Conservation (phyloP, 163 green algal genomes). For the Scenedesmus sp. region DNA sequence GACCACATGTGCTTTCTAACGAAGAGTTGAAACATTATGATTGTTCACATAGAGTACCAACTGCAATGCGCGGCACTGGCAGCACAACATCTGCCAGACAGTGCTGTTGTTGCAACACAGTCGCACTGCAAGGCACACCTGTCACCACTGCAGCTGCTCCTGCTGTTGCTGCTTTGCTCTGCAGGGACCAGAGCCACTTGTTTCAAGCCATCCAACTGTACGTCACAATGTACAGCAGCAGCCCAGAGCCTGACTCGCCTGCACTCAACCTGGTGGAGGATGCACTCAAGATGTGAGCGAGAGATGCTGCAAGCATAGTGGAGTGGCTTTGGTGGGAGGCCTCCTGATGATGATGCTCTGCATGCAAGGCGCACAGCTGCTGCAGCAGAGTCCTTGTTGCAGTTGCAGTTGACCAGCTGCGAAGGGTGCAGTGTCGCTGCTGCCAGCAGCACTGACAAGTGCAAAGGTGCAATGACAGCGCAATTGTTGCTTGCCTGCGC, state of each 20-base stretch:
- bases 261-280: constrained; percentile 41
- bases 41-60: not conserved
- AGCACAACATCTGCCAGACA: not conserved
- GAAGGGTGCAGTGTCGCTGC: not conserved
- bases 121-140: not conserved
- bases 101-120: not conserved
- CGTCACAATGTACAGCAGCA: constrained; percentile 19
- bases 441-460: not conserved
- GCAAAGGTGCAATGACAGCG: not conserved
- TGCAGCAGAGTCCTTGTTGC: not conserved
- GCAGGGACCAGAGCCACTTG: constrained; percentile 19
- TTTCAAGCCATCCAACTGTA: constrained; percentile 40
- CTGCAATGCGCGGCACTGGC: not conserved
- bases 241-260: constrained; percentile 8
- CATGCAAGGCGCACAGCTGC: not conserved
- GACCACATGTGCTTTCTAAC: not conserved
- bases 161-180: not conserved
- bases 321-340: not conserved
- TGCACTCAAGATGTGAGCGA: constrained; percentile 46
- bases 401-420: not conserved
- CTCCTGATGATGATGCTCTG: not conserved
- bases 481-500: not conserved
- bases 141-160: not conserved
- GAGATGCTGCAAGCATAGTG: not conserved
- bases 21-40: too few species aligned